These are phyloP conservation scores for Rubroboletus satanas DNA, from an alignment of 768 basidiomycete genomes.

Conservation along the genomic window DNA sequence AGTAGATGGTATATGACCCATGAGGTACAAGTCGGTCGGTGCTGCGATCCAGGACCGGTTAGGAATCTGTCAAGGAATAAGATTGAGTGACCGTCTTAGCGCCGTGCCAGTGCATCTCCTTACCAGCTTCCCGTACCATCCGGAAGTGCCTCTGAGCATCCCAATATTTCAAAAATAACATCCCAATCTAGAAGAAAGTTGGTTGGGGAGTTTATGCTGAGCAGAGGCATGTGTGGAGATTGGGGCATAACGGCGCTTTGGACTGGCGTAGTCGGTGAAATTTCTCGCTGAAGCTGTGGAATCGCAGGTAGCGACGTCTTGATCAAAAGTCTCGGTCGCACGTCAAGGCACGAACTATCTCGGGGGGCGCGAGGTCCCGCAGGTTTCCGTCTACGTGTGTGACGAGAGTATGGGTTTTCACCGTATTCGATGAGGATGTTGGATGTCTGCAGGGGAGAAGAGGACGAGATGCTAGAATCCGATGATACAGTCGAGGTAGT, in stretches of 20 bases:
- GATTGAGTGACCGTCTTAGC: not conserved
- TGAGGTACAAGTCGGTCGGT: conserved; percentile 1
- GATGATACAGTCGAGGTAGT: conserved; percentile 12
- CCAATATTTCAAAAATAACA: conserved; percentile 29
- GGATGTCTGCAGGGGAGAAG: conserved; percentile 7
- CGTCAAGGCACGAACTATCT: not conserved
- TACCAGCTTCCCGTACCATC: conserved; percentile 6
- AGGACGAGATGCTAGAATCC: conserved; percentile 10
- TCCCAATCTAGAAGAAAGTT: conserved; percentile 30
- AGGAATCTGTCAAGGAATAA: conserved; percentile 3
- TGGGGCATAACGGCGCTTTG: not conserved
- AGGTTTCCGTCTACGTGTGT: conserved; percentile 21
- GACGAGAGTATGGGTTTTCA: not conserved
- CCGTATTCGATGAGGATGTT: conserved; percentile 3
- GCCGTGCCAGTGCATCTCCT: conserved; percentile 1
- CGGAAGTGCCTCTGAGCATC: conserved; percentile 2
- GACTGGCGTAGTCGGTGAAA: conserved; percentile 2
- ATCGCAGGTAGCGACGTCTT: conserved; percentile 10
- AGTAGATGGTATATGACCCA: conserved; percentile 3
- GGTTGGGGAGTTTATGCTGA: conserved; percentile 9
- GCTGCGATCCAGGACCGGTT: not conserved
- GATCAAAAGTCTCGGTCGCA: conserved; percentile 16
- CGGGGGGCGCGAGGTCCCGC: conserved; percentile 26
- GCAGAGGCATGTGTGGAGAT: conserved; percentile 3
- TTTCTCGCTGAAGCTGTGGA: conserved; percentile 6